Evolutionary conservation across 495 filamentous ascomycete species (phyloP).

Genomic region (Xylaria castorea): DNA sequence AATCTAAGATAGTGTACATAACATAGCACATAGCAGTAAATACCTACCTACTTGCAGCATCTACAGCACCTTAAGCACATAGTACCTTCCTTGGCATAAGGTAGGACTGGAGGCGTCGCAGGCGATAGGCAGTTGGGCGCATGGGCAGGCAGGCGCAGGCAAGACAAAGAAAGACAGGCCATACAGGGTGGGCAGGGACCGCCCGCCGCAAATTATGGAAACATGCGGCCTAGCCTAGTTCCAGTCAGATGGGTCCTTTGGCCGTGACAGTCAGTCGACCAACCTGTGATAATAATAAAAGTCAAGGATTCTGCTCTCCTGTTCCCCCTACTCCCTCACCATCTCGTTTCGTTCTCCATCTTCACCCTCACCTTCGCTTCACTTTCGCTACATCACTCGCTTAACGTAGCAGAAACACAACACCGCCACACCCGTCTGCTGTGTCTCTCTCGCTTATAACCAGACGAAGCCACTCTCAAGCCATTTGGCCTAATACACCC

Average conservation of each 20-base stretch:
- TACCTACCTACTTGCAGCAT: not conserved
- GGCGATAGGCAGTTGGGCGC: not conserved
- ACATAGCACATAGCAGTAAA: not conserved
- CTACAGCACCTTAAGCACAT: not conserved
- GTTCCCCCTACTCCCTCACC: constrained; percentile 2
- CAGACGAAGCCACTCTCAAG: constrained; percentile 8
- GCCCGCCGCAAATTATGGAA: constrained; percentile 8
- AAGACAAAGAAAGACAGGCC: not conserved
- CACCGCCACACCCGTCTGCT: constrained; percentile 16
- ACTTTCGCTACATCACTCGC: constrained; percentile 27
- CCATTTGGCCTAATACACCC: constrained; percentile 13
- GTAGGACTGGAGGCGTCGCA: too few relatives aligned
- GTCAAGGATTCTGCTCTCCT: constrained; percentile 16
- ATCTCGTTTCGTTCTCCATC: not conserved
- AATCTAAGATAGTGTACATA: not conserved
- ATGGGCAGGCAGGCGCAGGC: not conserved
- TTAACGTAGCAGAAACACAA: constrained; percentile 27
- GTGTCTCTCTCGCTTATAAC: constrained; percentile 24
- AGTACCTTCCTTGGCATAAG: not conserved
- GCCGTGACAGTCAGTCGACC: not conserved
- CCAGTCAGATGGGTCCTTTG: constrained; percentile 8
- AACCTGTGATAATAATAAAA: constrained; percentile 5
- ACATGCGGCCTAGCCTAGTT: constrained; percentile 15
- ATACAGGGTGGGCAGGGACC: not conserved
- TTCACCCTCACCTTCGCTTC: constrained; percentile 4